Evolutionary conservation across 1,284 basidiomycete genomes (phyloP).

Genomic region (Phellopilus nigrolimitatus): DNA sequence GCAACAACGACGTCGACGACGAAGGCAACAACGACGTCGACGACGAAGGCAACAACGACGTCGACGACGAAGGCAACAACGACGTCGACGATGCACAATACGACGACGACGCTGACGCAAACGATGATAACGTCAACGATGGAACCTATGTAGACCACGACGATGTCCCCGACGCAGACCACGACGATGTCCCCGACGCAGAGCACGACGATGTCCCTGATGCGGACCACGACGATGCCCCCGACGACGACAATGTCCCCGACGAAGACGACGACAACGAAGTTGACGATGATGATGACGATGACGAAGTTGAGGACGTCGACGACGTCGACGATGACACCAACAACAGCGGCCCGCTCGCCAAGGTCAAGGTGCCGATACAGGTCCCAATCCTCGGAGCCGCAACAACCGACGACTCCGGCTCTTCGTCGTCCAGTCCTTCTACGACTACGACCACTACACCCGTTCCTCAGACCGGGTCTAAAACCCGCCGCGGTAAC

Average conservation of each 20-base stretch:
- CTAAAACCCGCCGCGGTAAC: too few species aligned
- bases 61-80: neutral
- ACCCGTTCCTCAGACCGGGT: too few species aligned
- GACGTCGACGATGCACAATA: neutral
- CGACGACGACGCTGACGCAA: neutral
- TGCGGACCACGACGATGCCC: neutral
- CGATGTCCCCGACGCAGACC: neutral
- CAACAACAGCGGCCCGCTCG: too few species aligned
- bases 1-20: neutral
- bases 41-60: neutral
- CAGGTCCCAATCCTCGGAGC: too few species aligned
- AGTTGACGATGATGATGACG: neutral
- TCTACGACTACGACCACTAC: too few species aligned
- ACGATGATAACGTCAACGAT: neutral
- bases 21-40: neutral
- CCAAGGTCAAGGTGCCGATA: too few species aligned
- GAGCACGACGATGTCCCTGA: neutral
- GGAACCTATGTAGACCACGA: neutral
- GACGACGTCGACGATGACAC: neutral
- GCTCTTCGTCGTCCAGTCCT: too few species aligned
- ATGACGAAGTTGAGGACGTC: neutral
- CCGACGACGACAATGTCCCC: neutral
- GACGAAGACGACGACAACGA: neutral
- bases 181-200: too few species aligned
- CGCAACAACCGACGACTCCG: too few species aligned